These are phyloP conservation scores for Lecanoromycetidae sp. DNA, from an alignment of 2,329 filamentous ascomycete species.

Conservation along the genomic window DNA sequence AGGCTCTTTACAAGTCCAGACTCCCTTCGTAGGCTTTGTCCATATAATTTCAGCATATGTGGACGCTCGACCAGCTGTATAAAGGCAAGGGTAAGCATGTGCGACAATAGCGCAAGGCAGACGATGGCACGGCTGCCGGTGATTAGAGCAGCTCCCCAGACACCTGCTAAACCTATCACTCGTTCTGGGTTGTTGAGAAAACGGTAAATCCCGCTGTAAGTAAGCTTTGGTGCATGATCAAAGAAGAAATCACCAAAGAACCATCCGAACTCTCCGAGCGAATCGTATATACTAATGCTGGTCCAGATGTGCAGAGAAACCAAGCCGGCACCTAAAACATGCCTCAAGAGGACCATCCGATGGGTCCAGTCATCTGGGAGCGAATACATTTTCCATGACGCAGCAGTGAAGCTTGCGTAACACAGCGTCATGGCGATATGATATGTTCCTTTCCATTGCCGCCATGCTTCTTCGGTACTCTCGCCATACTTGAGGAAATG, in stretches of 20 bases:
- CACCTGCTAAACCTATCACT: conserved; percentile 81
- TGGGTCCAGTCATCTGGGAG: conserved; percentile 78
- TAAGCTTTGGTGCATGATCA: conserved; percentile 74
- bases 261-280: conserved; percentile 94
- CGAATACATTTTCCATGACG: conserved; percentile 92
- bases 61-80: conserved; percentile 89
- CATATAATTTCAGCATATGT: conserved; percentile 97
- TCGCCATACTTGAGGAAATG: conserved; percentile 98
- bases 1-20: conserved; percentile 88
- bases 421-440: conserved; percentile 86
- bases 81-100: conserved; percentile 74
- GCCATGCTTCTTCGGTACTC: conserved; percentile 81
- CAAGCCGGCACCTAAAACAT: conserved; percentile 69
- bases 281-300: conserved; percentile 83
- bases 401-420: conserved; percentile 76
- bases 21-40: conserved; percentile 66
- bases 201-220: conserved; percentile 93
- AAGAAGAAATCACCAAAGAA: conserved; percentile 99
- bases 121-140: conserved; percentile 83
- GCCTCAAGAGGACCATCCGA: conserved; percentile 72
- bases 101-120: conserved; percentile 71
- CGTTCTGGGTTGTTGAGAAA: conserved; percentile 97
- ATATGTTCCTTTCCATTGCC: conserved; percentile 94
- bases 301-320: conserved; percentile 89
- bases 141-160: conserved; percentile 90